A percentile compares a stretch with the other conserved stretches of the same genome.
These are phyloP conservation scores for Ormosia emarginata DNA, from an alignment of 306 rosid species.

Conservation along the genomic window DNA sequence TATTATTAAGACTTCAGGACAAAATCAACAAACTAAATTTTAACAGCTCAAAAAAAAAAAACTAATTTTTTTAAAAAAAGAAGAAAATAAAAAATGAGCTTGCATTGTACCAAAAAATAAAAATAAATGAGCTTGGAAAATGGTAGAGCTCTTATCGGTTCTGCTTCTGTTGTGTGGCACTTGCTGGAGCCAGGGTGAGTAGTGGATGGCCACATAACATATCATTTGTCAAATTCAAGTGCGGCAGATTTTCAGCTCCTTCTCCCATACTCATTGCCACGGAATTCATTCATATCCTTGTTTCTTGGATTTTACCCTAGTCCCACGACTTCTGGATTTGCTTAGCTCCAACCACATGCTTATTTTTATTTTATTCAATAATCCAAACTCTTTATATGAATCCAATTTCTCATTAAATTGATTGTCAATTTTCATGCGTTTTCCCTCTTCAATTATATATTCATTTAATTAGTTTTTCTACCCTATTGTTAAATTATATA, in stretches of 20 bases:
- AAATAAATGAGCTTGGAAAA: not conserved
- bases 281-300: not conserved
- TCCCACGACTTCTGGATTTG: not conserved
- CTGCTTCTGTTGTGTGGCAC: not conserved
- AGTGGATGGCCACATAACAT: not conserved
- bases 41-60: too few species aligned
- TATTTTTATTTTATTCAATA: not conserved
- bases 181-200: not conserved
- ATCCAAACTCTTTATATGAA: not conserved
- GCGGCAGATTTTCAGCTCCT: conserved; percentile 9
- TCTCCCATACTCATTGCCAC: not conserved
- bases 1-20: not conserved
- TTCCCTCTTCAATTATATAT: too few species aligned
- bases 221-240: not conserved
- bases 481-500: too few species aligned
- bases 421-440: too few species aligned
- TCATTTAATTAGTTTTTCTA: too few species aligned
- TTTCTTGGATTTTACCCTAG: not conserved
- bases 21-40: too few species aligned
- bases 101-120: not conserved
- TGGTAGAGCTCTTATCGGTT: not conserved
- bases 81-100: not conserved
- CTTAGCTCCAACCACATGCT: not conserved
- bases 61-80: not conserved
- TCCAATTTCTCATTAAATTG: not conserved